These are phyloP conservation scores for Trichoderma citrinoviride DNA, from an alignment of 2,329 filamentous ascomycete genomes.

Conservation along the genomic window DNA sequence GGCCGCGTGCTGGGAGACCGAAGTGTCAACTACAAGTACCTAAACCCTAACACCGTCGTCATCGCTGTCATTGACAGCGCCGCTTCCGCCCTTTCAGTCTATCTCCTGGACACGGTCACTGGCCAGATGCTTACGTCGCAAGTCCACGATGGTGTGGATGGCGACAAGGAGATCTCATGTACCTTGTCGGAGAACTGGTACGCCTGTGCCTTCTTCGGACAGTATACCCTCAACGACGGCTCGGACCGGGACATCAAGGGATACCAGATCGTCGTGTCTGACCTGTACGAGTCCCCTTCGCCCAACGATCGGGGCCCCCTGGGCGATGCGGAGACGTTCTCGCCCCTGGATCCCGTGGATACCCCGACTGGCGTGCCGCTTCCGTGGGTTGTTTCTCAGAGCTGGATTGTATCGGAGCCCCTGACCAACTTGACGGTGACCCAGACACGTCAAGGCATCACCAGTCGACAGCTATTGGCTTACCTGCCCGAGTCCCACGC, in stretches of 20 bases:
- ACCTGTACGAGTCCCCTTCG: conserved; percentile 83
- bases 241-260: conserved; percentile 65
- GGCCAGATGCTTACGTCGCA: conserved; percentile 74
- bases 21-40: conserved; percentile 94
- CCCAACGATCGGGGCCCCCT: conserved; percentile 83
- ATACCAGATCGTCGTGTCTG: conserved; percentile 80
- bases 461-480: conserved; percentile 75
- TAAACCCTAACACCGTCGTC: conserved; percentile 82
- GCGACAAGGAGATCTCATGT: conserved; percentile 69
- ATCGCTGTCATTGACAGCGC: conserved; percentile 65
- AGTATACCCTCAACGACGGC: conserved; percentile 57
- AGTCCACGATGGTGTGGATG: conserved; percentile 71
- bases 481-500: conserved; percentile 70
- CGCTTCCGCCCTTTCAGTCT: conserved; percentile 62
- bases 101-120: conserved; percentile 82
- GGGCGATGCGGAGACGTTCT: conserved; percentile 68
- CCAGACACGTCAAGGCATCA: conserved; percentile 88
- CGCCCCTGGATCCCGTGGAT: conserved; percentile 67
- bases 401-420: conserved; percentile 76
- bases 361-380: conserved; percentile 54
- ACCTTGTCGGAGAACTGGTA: conserved; percentile 94
- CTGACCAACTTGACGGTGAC: conserved; percentile 79
- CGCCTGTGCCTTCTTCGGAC: conserved; percentile 72
- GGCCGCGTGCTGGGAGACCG: conserved; percentile 89
- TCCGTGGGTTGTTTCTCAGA: conserved; percentile 75